A percentile compares a stretch with the other conserved stretches of the same genome.
phyloP scores from a whole-genome alignment of 139 green algal species.

The Picochlorum sp. region DNA sequence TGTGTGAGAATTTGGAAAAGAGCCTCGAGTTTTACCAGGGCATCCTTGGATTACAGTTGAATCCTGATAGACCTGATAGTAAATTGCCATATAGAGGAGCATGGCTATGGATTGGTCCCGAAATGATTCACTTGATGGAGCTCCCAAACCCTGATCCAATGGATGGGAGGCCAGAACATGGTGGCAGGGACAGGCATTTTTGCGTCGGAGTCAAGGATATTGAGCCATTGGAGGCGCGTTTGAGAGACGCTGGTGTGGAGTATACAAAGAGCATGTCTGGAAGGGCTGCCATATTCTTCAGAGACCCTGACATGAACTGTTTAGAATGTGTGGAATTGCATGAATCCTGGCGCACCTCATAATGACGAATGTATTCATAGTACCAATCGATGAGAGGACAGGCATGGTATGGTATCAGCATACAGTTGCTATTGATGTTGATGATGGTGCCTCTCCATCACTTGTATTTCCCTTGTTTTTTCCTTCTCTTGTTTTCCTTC shows the following conservation, averaged over 20 bases:
- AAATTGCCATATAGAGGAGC: slow-evolving; percentile 82
- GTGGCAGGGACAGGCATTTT: slow-evolving; percentile 77
- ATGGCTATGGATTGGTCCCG: slow-evolving; percentile 73
- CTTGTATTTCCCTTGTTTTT: no score
- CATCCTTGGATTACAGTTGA: slow-evolving; percentile 62
- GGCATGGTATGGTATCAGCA: not conserved
- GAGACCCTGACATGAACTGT: slow-evolving; percentile 70
- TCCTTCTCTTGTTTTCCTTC: no score
- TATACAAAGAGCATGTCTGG: slow-evolving; percentile 74
- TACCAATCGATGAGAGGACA: not conserved
- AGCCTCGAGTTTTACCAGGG: slow-evolving; percentile 74
- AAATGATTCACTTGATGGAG: slow-evolving; percentile 92
- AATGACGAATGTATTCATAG: not conserved
- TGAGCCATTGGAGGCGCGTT: slow-evolving; percentile 42
- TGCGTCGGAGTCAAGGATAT: slow-evolving; percentile 64
- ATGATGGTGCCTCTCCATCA: not conserved
- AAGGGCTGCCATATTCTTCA: slow-evolving; percentile 78
- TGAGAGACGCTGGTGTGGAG: slow-evolving; percentile 45
- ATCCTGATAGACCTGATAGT: slow-evolving; percentile 68
- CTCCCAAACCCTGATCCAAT: slow-evolving; percentile 77
- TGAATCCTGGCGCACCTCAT: slow-evolving; percentile 36
- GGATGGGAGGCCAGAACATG: slow-evolving; percentile 56
- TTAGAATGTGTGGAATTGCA: slow-evolving; percentile 55
- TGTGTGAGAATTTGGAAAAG: slow-evolving; percentile 66
- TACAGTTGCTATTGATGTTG: not conserved